Base-by-base conservation (phyloP, 495 filamentous ascomycete species). In the Melanomma pulvis-pyrius region DNA sequence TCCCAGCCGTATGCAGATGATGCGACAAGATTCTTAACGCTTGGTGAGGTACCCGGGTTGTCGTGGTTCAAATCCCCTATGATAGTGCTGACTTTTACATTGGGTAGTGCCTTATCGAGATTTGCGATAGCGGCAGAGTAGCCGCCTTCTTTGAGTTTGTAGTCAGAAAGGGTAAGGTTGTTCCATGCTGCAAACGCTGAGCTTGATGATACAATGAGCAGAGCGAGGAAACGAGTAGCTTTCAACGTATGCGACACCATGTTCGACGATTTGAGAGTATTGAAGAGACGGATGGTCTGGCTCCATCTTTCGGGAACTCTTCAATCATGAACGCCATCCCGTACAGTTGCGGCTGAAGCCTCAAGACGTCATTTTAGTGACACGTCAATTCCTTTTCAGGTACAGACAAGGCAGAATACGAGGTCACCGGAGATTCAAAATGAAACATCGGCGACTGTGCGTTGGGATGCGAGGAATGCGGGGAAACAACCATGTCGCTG, bases 61-160 rank as follows among this genome's bases (percentile, higher is more conserved):
- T 55, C 74, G 51, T 79, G 78, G 48, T 80, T 80, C 25, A 71
- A 66, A 46, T 77, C 73, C 21, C 65, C 59, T 44, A 80, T 73
- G 17, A 80, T 76, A 28, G 70, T 61, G 15, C 70, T 60, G 28
- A 80, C 74, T 49, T 68, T 73, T 26, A 67, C 73, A 24, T 62
- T 75, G 3, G 72, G 75, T 19, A 74, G 62, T 8, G 68, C 53
- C 15, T 64, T 58, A 53, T 65, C 39, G 48, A 74, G 72, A 11
- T 55, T 22, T 25, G 69, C 52, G 13, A 74, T 61, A 8, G 70
- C 30, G 57, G 65, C 15, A 30, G 74, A 74, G 59, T 74, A 66
- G 0, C 51, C 49, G 30, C 60, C 53, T 28, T 63, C 28, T 22
- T 63, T 63, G 30, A 63, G 50, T 36, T 53, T 63, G 60, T 63